phyloP scores from a whole-genome alignment of 2,329 filamentous ascomycete species.

The Talaromyces islandicus region DNA sequence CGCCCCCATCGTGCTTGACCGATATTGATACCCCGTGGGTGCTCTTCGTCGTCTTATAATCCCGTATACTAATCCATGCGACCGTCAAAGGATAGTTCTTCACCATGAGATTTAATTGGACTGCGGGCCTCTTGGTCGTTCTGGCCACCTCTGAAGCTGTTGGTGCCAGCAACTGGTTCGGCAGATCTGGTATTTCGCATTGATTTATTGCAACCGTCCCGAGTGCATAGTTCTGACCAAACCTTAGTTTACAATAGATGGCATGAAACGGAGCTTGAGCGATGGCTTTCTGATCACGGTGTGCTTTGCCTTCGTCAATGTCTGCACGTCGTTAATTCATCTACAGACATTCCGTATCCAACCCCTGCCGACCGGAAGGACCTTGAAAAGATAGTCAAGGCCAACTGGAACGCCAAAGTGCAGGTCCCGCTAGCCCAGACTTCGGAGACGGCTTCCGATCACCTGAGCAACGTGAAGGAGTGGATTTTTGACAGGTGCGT shows the following conservation, averaged over 20 bases:
- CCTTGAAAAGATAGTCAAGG: conserved; percentile 81
- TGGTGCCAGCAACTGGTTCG: conserved; percentile 76
- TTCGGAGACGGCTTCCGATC: conserved; percentile 67
- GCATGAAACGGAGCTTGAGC: conserved; percentile 95
- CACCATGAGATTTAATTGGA: conserved; percentile 70
- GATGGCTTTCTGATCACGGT: conserved; percentile 87
- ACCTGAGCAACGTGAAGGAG: conserved; percentile 68
- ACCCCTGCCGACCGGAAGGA: conserved; percentile 86
- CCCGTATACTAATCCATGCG: background rate
- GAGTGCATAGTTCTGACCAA: background rate
- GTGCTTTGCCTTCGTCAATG: background rate
- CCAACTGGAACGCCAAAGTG: conserved; percentile 79
- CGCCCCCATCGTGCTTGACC: background rate
- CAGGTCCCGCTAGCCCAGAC: conserved; percentile 69
- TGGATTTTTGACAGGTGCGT: conserved; percentile 83
- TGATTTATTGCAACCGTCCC: background rate
- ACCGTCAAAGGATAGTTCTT: background rate
- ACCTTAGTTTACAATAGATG: conserved; percentile 88
- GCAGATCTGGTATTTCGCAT: conserved; percentile 63
- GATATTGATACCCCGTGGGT: background rate
- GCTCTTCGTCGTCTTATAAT: background rate
- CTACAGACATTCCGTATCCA: conserved; percentile 71
- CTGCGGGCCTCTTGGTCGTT: conserved; percentile 63
- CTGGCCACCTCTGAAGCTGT: conserved; percentile 63
- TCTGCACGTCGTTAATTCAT: background rate